phyloP scores from a whole-genome alignment of 495 filamentous ascomycete species.

The Xylaria intraflava region DNA sequence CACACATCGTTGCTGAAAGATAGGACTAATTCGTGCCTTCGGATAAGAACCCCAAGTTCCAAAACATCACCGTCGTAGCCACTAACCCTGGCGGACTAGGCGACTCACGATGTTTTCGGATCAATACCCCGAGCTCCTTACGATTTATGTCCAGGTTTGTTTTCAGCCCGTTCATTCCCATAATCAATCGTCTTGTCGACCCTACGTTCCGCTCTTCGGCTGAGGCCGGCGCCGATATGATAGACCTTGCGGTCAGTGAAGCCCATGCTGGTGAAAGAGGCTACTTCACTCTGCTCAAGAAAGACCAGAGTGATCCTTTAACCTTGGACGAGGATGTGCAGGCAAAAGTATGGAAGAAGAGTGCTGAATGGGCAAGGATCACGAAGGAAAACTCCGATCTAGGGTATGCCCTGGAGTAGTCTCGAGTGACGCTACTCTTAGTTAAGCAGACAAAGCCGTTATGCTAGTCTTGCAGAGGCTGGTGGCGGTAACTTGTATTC shows the following conservation, averaged over 20 bases:
- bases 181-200: slow-evolving; percentile 6
- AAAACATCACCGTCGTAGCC: slow-evolving; percentile 36
- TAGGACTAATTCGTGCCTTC: background rate
- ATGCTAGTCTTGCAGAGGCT: too few relatives aligned
- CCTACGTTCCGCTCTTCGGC: slow-evolving; percentile 20
- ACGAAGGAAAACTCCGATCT: background rate
- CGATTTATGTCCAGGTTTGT: slow-evolving; percentile 15
- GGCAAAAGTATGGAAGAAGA: slow-evolving; percentile 36
- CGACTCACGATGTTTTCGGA: slow-evolving; percentile 36
- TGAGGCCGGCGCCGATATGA: slow-evolving; percentile 28
- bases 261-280: slow-evolving; percentile 28
- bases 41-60: slow-evolving; percentile 23
- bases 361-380: slow-evolving; percentile 29
- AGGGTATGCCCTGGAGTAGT: background rate
- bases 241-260: slow-evolving; percentile 14
- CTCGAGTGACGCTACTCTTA: too few relatives aligned
- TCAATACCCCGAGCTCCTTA: slow-evolving; percentile 30
- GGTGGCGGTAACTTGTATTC: too few relatives aligned
- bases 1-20: background rate
- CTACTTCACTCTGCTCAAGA: slow-evolving; percentile 33
- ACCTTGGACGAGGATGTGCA: slow-evolving; percentile 30
- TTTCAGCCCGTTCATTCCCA: slow-evolving; percentile 25
- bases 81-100: slow-evolving; percentile 41
- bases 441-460: too few relatives aligned
- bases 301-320: slow-evolving; percentile 29